Conservation (phyloP, 495 filamentous ascomycete genomes). For the Penicillium diatomitis region DNA sequence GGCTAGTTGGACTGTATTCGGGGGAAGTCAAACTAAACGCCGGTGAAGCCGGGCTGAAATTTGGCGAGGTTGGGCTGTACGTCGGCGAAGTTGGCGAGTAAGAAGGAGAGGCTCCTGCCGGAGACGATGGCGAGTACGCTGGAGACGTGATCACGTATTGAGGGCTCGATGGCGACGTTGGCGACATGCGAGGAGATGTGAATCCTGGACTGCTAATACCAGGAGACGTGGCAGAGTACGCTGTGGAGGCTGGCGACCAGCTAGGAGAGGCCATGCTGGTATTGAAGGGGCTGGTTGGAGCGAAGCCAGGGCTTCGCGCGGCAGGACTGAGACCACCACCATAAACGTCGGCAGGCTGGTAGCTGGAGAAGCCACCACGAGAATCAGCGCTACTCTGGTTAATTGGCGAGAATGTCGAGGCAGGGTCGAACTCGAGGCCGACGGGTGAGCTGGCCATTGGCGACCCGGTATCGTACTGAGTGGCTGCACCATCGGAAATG, state of each 20-base stretch:
- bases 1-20: slow-evolving; percentile 62
- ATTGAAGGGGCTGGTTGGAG: slow-evolving; percentile 68
- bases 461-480: slow-evolving; percentile 88
- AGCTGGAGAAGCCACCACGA: slow-evolving; percentile 64
- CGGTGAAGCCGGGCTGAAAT: slow-evolving; percentile 52
- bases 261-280: slow-evolving; percentile 37
- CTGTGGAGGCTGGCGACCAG: slow-evolving; percentile 1
- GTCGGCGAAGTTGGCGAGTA: slow-evolving; percentile 68
- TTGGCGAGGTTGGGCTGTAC: slow-evolving; percentile 56
- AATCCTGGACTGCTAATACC: slow-evolving; percentile 18
- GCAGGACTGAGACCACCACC: slow-evolving; percentile 58
- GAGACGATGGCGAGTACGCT: slow-evolving; percentile 78
- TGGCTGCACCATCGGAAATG: slow-evolving; percentile 71
- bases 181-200: slow-evolving; percentile 56
- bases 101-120: slow-evolving; percentile 64
- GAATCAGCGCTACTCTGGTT: slow-evolving; percentile 63
- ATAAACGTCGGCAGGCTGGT: slow-evolving; percentile 42
- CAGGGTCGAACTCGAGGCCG: slow-evolving; percentile 66
- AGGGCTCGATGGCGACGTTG: slow-evolving; percentile 60
- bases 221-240: slow-evolving; percentile 52
- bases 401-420: slow-evolving; percentile 85
- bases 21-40: slow-evolving; percentile 50
- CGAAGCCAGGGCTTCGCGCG: slow-evolving; percentile 62
- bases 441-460: slow-evolving; percentile 74
- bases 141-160: slow-evolving; percentile 68